Percentiles rank a stretch among this genome's conserved stretches.
phyloP scores from a whole-genome alignment of 1,284 basidiomycete genomes.

The Ustilago esculenta region DNA sequence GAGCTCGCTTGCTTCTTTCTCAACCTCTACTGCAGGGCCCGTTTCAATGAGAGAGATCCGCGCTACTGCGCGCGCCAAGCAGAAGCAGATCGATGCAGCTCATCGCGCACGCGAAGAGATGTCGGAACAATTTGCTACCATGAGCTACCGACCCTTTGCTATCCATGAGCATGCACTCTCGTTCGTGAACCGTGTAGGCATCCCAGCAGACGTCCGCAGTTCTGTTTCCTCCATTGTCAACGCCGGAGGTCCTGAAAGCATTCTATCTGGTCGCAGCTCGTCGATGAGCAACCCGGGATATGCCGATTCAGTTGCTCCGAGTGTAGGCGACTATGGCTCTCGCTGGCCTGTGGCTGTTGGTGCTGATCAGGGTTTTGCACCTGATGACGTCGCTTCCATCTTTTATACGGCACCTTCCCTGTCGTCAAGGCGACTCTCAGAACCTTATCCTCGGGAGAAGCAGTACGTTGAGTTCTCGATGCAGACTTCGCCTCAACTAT shows the following conservation, averaged over 20 bases:
- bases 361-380: conserved; percentile 18
- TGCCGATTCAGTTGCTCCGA: conserved; percentile 8
- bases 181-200: conserved; percentile 5
- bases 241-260: background rate
- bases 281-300: conserved; percentile 14
- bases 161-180: conserved; percentile 48
- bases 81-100: conserved; percentile 27
- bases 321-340: conserved; percentile 24
- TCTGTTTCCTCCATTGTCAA: conserved; percentile 6
- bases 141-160: conserved; percentile 50
- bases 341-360: conserved; percentile 45
- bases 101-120: conserved; percentile 36
- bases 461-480: conserved; percentile 45
- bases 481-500: conserved; percentile 71
- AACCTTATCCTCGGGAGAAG: conserved; percentile 10
- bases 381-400: conserved; percentile 9
- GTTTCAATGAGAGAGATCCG: conserved; percentile 52
- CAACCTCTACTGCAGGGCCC: conserved; percentile 24
- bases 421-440: conserved; percentile 9
- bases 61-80: conserved; percentile 42
- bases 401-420: background rate
- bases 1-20: conserved; percentile 20
- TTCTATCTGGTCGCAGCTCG: conserved; percentile 10
- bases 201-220: conserved; percentile 1
- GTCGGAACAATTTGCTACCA: conserved; percentile 32